phyloP scores from a whole-genome alignment of 805 yeast genomes.

The Yamadazyma scolyti region DNA sequence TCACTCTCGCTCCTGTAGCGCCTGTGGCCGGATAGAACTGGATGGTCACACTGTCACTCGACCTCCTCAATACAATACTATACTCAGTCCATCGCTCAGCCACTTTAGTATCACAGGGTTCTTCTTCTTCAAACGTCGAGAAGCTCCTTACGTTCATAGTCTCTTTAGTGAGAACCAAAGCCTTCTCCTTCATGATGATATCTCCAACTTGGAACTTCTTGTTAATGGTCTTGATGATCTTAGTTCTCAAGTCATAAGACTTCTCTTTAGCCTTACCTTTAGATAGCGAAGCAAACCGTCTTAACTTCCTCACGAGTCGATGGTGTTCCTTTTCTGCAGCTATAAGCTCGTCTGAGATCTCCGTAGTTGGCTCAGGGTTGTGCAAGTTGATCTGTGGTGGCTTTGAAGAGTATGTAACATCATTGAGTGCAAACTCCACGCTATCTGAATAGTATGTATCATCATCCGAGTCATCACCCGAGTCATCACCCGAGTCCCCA shows the following conservation, averaged over 20 bases:
- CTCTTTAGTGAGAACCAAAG: conserved; percentile 62
- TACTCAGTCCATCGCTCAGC: conserved; percentile 79
- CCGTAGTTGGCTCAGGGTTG: conserved; percentile 20
- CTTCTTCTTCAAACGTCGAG: conserved; percentile 43
- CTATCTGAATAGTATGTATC: too few species aligned
- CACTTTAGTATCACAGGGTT: conserved; percentile 51
- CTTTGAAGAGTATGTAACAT: too few species aligned
- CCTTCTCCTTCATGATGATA: conserved; percentile 60
- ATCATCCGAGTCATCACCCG: too few species aligned
- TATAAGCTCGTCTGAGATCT: conserved; percentile 7
- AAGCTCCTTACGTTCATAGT: conserved; percentile 6
- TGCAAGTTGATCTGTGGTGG: conserved; percentile 14
- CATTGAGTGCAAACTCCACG: too few species aligned
- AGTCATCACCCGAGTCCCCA: too few species aligned
- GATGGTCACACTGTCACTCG: too few species aligned
- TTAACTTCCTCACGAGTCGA: conserved; percentile 16
- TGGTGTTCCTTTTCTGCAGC: conserved; percentile 9
- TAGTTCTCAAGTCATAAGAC: conserved; percentile 15
- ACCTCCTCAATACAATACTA: conserved; percentile 65
- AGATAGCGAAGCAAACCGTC: conserved; percentile 20
- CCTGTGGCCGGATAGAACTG: too few species aligned
- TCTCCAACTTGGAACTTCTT: conserved; percentile 49
- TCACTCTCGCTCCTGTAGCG: too few species aligned
- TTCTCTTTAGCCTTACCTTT: conserved; percentile 17
- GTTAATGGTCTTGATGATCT: conserved; percentile 20